Evolutionary conservation across 768 basidiomycete species (phyloP).

Genomic region (Auricularia heimuer): DNA sequence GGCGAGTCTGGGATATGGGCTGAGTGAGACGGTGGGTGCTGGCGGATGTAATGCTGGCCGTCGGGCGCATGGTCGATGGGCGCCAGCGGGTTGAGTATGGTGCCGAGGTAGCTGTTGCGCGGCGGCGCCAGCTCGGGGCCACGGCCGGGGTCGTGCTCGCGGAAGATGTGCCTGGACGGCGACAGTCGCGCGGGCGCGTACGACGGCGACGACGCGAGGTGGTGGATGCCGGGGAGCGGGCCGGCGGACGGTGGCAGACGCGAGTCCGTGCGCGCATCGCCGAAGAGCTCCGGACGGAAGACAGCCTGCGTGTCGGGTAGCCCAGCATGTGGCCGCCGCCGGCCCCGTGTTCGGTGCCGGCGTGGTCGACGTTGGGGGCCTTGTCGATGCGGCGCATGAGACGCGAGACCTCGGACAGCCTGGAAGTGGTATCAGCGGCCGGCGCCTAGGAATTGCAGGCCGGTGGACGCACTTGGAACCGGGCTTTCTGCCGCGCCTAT

Average conservation of each 20-base stretch:
- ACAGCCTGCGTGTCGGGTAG: conserved; percentile 53
- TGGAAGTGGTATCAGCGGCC: conserved; percentile 18
- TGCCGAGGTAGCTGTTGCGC: conserved; percentile 71
- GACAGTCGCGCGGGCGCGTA: conserved; percentile 16
- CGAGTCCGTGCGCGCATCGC: conserved; percentile 11
- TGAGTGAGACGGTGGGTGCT: neutral
- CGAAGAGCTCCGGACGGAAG: neutral
- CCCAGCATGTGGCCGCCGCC: neutral
- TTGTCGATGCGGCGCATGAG: conserved; percentile 83
- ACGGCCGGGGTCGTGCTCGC: conserved; percentile 58
- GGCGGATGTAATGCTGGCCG: conserved; percentile 22
- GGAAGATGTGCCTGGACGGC: neutral
- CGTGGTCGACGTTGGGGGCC: conserved; percentile 46
- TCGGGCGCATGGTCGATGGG: conserved; percentile 29
- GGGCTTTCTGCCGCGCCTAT: conserved; percentile 78
- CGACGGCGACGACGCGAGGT: conserved; percentile 21
- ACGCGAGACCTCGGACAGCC: conserved; percentile 81
- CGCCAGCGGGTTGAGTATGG: conserved; percentile 64
- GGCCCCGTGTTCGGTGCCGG: neutral
- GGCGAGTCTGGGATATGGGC: neutral
- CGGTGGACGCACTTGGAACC: conserved; percentile 66
- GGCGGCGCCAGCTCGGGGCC: conserved; percentile 40
- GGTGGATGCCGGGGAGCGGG: conserved; percentile 16
- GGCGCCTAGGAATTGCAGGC: conserved; percentile 8
- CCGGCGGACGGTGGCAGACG: conserved; percentile 11